Conservation (phyloP, 495 filamentous ascomycete genomes). For the Chaetomidium leptoderma region DNA sequence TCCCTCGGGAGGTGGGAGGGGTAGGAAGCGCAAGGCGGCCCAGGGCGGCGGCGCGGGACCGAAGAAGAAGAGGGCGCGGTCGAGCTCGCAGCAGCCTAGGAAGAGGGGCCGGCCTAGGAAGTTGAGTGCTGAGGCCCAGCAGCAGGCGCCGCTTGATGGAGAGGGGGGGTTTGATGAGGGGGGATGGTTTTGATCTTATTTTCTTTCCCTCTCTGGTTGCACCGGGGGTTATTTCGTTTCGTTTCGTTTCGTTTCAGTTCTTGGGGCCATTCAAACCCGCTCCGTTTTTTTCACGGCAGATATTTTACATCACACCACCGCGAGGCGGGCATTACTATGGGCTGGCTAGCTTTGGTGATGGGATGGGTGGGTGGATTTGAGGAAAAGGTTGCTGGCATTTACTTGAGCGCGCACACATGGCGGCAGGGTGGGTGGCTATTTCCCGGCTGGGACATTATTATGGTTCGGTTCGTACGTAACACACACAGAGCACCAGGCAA, state of each 20-base stretch:
- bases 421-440: neutral
- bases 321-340: slow-evolving; percentile 7
- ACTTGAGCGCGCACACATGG: neutral
- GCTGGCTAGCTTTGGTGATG: no score
- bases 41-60: slow-evolving; percentile 35
- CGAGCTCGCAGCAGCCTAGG: slow-evolving; percentile 37
- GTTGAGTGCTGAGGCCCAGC: slow-evolving; percentile 20
- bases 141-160: slow-evolving; percentile 9
- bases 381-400: neutral
- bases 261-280: neutral
- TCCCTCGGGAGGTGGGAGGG: slow-evolving; percentile 30
- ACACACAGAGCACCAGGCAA: no score
- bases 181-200: slow-evolving; percentile 23
- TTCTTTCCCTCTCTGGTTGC: neutral
- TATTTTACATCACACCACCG: slow-evolving; percentile 1
- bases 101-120: slow-evolving; percentile 42
- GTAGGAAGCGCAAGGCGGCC: slow-evolving; percentile 50
- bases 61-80: slow-evolving; percentile 46
- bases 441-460: neutral
- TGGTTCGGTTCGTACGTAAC: no score
- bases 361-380: neutral
- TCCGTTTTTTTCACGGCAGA: neutral
- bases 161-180: slow-evolving; percentile 33
- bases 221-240: neutral
- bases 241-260: neutral